These are phyloP conservation scores for Porphyra umbilicalis DNA, from an alignment of 31 red algal species.

Conservation along the genomic window DNA sequence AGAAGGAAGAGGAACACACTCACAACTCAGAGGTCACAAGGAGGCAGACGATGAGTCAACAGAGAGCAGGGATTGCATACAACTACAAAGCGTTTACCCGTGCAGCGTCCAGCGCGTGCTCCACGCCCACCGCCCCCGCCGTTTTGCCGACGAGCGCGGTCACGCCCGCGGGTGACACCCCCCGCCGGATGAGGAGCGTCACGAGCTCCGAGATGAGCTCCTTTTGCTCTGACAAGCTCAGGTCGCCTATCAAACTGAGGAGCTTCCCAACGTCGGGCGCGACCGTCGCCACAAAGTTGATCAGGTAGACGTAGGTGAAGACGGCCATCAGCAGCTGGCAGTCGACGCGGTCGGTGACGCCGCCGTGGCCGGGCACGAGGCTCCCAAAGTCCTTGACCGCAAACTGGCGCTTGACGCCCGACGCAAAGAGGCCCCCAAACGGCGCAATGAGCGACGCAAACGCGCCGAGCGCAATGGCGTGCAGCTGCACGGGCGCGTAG, in stretches of 20 bases:
- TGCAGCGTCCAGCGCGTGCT: background rate
- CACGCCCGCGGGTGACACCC: background rate
- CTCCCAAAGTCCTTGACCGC: conserved; percentile 89
- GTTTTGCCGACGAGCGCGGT: background rate
- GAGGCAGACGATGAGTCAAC: too few relatives aligned
- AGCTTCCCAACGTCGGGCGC: conserved; percentile 94
- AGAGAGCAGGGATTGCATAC: too few relatives aligned
- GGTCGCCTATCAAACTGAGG: conserved; percentile 67
- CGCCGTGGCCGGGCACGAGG: conserved; percentile 91
- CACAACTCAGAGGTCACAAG: too few relatives aligned
- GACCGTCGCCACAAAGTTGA: conserved; percentile 82
- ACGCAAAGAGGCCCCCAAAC: conserved; percentile 97
- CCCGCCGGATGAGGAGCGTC: background rate
- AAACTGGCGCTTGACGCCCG: conserved; percentile 95
- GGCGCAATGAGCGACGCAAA: conserved; percentile 87
- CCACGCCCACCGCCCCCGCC: background rate
- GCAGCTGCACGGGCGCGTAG: conserved; percentile 75
- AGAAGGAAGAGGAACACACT: background rate
- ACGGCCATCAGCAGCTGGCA: conserved; percentile 97
- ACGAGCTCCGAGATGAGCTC: conserved; percentile 60
- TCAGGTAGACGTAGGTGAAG: conserved; percentile 94
- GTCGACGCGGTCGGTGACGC: conserved; percentile 94
- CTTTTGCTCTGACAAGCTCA: conserved; percentile 52
- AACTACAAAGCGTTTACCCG: background rate
- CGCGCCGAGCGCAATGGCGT: conserved; percentile 61